Evolutionary conservation across 306 rosid species (phyloP), one percentile per base, ranked within the genome.

Genomic region (Cicer judaicum): DNA sequence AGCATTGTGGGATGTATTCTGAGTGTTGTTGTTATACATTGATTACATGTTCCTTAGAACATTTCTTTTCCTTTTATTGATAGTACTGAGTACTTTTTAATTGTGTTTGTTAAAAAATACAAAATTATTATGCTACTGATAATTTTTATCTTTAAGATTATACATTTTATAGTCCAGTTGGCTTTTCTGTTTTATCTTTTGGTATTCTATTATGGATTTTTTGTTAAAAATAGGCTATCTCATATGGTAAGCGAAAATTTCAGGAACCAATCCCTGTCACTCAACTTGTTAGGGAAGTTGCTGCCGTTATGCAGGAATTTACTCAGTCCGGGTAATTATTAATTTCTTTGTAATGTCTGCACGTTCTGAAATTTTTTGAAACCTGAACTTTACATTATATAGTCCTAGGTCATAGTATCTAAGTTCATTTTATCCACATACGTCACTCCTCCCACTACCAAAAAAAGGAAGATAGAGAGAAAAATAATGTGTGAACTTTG

Each of bases 261-360:
- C 80, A 94, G 98, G 99, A 92, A 83, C 92, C 92, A 18, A 94
- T 94, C 81, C 98, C 96, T 49, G 99, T 92, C 67, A 90, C 99
- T 29, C 99, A 94, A 69, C 99, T 94, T 79, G 96, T 94, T 19
- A 87, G 97, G 90, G 97, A 94, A 87, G 92, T 90, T 62, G 99
- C 96, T 7, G 95, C 96, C 47, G 96, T 92, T 63, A 94, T 94
- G 97, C 95, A 94, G 86, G 98, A 94, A 81, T 94, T 94, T 79
- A 92, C 99, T 78, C 99, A 94, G 78, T 92, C 96, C 44, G 99
- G 98, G 97, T 94, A 89, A 82, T 44, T 79, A 80, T 8, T 46
- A 47, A 43, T 68, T 78, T 29, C 47, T 73, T 55, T 21, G 1
- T 64, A 8, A 46, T 39, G 43, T 19, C 34, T 62, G 29, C 48